These are phyloP conservation scores for Aegle marmelos DNA, from an alignment of 345 rosid genomes.

Conservation along the genomic window DNA sequence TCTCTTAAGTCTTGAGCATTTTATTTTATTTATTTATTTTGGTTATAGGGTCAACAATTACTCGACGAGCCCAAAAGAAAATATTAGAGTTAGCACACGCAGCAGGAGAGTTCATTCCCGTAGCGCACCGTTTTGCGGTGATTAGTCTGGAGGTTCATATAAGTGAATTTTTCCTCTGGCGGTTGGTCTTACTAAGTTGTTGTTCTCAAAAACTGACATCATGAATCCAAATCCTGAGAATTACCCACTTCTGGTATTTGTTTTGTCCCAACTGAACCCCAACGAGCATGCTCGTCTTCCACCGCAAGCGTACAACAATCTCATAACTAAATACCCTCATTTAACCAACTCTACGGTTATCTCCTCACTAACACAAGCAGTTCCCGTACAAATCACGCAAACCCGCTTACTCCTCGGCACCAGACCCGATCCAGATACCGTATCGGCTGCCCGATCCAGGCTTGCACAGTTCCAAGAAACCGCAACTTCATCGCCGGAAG, in stretches of 20 bases:
- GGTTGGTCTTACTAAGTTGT: no score
- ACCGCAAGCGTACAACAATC: constrained; percentile 26
- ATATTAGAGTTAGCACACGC: no score
- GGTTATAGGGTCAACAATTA: no score
- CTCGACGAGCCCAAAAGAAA: no score
- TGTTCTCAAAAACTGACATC: not conserved
- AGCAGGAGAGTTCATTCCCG: no score
- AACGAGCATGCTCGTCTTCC: constrained; percentile 35
- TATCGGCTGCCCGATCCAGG: constrained; percentile 59
- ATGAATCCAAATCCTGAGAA: constrained; percentile 53
- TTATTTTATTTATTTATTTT: no score
- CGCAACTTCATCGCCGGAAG: constrained; percentile 46
- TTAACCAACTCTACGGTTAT: constrained; percentile 44
- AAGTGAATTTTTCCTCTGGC: no score
- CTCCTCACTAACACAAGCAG: constrained; percentile 45
- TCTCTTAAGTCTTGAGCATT: no score
- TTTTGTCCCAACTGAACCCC: constrained; percentile 47
- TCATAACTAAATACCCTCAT: constrained; percentile 42
- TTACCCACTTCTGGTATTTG: constrained; percentile 61
- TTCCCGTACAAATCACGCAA: constrained; percentile 48
- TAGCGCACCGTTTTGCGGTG: no score
- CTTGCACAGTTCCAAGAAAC: constrained; percentile 48
- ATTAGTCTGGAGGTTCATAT: accelerated
- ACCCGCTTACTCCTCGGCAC: constrained; percentile 55
- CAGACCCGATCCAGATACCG: constrained; percentile 65